Evolutionary conservation across 371 early-diverging fungal genomes (phyloP).

Genomic region (Mucor saturninus): DNA sequence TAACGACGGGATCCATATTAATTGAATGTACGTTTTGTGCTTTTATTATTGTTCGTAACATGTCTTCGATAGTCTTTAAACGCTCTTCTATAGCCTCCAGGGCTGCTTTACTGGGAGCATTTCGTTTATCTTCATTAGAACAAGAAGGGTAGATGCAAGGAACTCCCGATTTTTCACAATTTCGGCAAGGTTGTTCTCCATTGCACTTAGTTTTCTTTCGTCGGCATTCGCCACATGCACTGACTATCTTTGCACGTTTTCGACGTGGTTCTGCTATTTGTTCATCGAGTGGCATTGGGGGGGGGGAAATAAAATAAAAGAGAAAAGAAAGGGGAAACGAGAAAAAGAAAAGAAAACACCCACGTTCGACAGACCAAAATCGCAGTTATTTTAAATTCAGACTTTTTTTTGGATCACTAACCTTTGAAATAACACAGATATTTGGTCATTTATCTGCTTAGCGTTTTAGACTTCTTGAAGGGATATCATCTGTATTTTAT

Average conservation of each 20-base stretch:
- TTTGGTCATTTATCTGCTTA: no score
- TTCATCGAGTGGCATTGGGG: slow-evolving; percentile 20
- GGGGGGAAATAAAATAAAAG: slow-evolving; percentile 17
- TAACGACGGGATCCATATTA: slow-evolving; percentile 26
- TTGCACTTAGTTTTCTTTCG: slow-evolving; percentile 69
- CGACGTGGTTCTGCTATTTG: slow-evolving; percentile 36
- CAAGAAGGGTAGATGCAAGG: slow-evolving; percentile 57
- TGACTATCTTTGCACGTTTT: slow-evolving; percentile 69
- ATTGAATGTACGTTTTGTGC: slow-evolving; percentile 17
- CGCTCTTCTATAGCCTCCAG: slow-evolving; percentile 55
- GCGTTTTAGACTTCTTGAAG: no score
- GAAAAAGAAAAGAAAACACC: not conserved
- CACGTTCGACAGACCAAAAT: not conserved
- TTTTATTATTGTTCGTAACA: slow-evolving; percentile 41
- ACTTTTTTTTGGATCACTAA: no score
- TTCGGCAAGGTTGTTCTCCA: slow-evolving; percentile 65
- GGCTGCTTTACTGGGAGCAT: slow-evolving; percentile 48
- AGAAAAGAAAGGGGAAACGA: slow-evolving; percentile 1
- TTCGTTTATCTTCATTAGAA: slow-evolving; percentile 43
- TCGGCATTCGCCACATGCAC: slow-evolving; percentile 66
- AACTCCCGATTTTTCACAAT: slow-evolving; percentile 59
- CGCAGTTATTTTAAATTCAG: not conserved
- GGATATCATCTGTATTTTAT: no score
- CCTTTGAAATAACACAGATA: not conserved
- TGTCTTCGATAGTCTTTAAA: slow-evolving; percentile 54